phyloP scores from a whole-genome alignment of 495 filamentous ascomycete genomes.

The Xeromyces bisporus region DNA sequence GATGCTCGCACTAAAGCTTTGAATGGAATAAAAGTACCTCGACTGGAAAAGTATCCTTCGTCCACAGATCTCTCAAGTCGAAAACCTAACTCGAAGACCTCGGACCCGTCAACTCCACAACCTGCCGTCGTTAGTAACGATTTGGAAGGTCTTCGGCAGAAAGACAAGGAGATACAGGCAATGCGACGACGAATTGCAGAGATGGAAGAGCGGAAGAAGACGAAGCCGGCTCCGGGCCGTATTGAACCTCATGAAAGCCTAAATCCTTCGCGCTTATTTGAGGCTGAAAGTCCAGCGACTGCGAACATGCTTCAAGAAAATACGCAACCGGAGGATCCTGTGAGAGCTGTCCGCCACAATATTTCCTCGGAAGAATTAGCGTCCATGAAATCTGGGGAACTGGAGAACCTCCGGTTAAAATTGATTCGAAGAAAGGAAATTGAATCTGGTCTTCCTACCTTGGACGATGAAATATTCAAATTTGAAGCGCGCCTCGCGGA shows the following conservation, averaged over 20 bases:
- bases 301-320: not conserved
- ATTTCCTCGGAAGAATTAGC: not conserved
- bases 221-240: constrained; percentile 28
- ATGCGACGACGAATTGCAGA: constrained; percentile 65
- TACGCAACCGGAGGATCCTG: not conserved
- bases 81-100: constrained; percentile 3
- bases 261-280: constrained; percentile 10
- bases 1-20: not conserved
- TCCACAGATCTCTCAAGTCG: not conserved
- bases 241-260: constrained; percentile 16
- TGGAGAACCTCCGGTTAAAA: constrained; percentile 15
- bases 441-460: constrained; percentile 35
- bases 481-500: constrained; percentile 32
- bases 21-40: not conserved
- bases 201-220: constrained; percentile 50
- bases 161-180: constrained; percentile 53
- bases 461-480: constrained; percentile 37
- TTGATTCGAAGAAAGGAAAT: constrained; percentile 36
- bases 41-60: constrained; percentile 4
- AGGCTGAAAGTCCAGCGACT: constrained; percentile 2
- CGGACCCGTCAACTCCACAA: constrained; percentile 22
- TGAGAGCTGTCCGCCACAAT: not conserved
- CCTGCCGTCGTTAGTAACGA: constrained; percentile 17
- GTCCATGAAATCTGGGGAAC: constrained; percentile 7
- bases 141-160: constrained; percentile 41